These are phyloP conservation scores for Wallacemonas sp. DNA, from an alignment of 208 protist genomes.

Conservation along the genomic window DNA sequence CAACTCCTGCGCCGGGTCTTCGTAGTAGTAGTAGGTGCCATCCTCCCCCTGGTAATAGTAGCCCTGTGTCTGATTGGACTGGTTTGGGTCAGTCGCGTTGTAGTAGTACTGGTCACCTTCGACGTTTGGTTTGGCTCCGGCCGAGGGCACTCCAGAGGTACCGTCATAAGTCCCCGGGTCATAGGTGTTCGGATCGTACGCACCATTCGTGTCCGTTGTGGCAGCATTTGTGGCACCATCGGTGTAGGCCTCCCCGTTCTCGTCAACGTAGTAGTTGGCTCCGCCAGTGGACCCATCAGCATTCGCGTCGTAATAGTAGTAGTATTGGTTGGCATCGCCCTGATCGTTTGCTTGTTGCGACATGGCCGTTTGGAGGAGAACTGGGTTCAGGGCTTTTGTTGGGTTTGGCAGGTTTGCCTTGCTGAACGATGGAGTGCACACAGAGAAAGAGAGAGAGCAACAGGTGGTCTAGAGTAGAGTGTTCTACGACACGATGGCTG, in stretches of 20 bases:
- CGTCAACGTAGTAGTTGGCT: constrained; percentile 15
- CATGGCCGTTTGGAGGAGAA: too few relatives aligned
- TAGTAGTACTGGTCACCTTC: constrained; percentile 10
- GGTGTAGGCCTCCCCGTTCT: constrained; percentile 10
- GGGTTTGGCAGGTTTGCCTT: too few relatives aligned
- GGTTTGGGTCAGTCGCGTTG: constrained; percentile 6
- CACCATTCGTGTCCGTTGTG: constrained; percentile 11
- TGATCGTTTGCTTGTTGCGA: constrained; percentile 6
- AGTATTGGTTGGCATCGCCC: constrained; percentile 8
- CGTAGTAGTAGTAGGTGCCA: constrained; percentile 80
- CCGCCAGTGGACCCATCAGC: background rate
- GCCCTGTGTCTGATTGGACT: constrained; percentile 28
- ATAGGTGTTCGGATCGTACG: background rate
- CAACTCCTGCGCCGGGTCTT: constrained; percentile 24
- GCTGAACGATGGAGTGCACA: too few relatives aligned
- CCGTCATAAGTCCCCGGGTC: background rate
- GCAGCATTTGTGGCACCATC: constrained; percentile 5
- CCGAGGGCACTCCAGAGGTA: background rate
- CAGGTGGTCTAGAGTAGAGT: background rate
- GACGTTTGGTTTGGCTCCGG: background rate
- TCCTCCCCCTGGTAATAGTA: constrained; percentile 81
- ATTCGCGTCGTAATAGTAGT: constrained; percentile 20
- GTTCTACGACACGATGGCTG: background rate
- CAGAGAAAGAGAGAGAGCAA: constrained; percentile 2
- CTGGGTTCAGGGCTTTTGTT: too few relatives aligned